Evolutionary conservation across 2,329 filamentous ascomycete genomes (phyloP), one percentile per base, ranked within the genome.

Genomic region (Fusarium pseudoanthophilum): DNA sequence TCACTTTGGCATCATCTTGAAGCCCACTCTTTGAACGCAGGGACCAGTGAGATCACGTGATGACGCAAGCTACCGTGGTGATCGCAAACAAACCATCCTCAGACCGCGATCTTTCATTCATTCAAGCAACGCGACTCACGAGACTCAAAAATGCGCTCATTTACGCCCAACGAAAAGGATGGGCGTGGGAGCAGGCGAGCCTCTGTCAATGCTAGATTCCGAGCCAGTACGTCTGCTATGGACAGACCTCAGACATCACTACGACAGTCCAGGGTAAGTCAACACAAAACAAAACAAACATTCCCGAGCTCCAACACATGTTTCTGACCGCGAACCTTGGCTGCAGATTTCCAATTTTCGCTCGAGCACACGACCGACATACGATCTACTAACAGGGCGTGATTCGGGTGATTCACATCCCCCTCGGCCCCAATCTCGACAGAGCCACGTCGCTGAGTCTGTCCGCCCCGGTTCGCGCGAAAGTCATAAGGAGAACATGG

Each of bases 401-500:
- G 30, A 30, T 30, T 30, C 30, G 30, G 89, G 88, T 37, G 85
- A 84, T 61, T 85, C 89, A 9, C 77, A 79, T 15, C 52, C 72
- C 5, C 75, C 79, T 10, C 78, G 84, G 46, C 82, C 84, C 1
- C 69, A 79, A 0, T 86, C 85, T 9, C 81, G 84, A 40, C 85
- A 85, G 48, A 84, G 83, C 72, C 79, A 79, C 32, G 75, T 67
- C 21, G 81, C 81, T 36, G 83, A 84, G 53, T 85, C 84, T 16
- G 78, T 82, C 70, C 84, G 83, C 28, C 83, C 84, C 49, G 82
- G 83, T n/a, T 90, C 88, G 51, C 85, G 84, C 71, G 88, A 90
- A 64, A 90, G 88, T 78, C 88, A 83, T 69, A 90, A 89, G 77
- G 89, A 89, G 78, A 91, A 90, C 77, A 84, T 88, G 74, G 86